Evolutionary conservation across 371 early-diverging fungal genomes (phyloP), one percentile per base, ranked within the genome.

Genomic region (Fennellomyces sp.): DNA sequence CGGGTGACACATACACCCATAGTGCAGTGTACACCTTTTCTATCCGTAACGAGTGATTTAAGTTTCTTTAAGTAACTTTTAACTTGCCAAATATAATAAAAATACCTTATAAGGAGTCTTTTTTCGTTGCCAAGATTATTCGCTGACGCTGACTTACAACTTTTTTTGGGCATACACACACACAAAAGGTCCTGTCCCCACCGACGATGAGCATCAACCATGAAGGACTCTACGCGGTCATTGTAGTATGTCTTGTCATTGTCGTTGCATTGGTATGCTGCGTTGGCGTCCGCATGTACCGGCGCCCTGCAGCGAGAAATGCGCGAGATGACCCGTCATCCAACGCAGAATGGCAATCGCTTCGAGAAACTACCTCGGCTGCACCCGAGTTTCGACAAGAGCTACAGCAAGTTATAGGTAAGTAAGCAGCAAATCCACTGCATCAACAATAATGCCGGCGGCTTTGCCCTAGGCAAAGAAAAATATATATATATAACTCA

Each of bases 161-260:
- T n/a, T n/a, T n/a, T n/a, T n/a, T n/a, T n/a, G n/a, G n/a, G n/a
- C n/a, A n/a, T n/a, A n/a, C n/a, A n/a, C n/a, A n/a, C n/a, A n/a
- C n/a, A n/a, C n/a, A n/a, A n/a, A n/a, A n/a, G n/a, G n/a, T n/a
- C 31, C 19, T 15, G 21, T 30, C 6, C 29, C 27, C 30, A 27
- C 29, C 51, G 17, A 50, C 23, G 15, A 33, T 33, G 21, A 28
- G 30, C 25, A 49, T 54, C 23, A 64, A 53, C 47, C 55, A 58
- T 61, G 70, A 63, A 58, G 66, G 63, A 11, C 61, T 70, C 10
- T 66, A 66, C 48, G 67, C 67, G 50, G 67, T 66, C 29, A 27
- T 70, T 35, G 55, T 70, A 21, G 52, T 70, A 19, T 64, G 64
- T 41, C 36, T 70, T 33, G 51, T 70, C 27, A 41, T 66, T 12